Conservation (phyloP, 2,329 filamentous ascomycete genomes). For the Paecilomyces niveus region DNA sequence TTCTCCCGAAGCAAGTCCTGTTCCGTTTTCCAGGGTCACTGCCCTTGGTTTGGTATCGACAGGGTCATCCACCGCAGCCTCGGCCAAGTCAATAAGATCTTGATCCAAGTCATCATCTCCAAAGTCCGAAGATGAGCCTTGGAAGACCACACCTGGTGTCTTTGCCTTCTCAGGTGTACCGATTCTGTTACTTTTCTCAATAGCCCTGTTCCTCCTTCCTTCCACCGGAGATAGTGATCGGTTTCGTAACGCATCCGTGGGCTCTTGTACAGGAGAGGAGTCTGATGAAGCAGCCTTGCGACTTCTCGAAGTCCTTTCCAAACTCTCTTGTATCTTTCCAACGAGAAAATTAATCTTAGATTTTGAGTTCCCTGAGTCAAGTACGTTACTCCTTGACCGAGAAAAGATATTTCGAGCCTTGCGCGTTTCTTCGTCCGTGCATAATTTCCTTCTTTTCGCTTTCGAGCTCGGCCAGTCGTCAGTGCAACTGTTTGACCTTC, state of each 20-base stretch:
- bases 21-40: not conserved
- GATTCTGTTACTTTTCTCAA: not conserved
- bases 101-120: conserved; percentile 42
- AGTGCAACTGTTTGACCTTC: conserved; percentile 62
- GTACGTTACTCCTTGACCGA: conserved; percentile 32
- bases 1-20: not conserved
- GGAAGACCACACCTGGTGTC: conserved; percentile 1
- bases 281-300: conserved; percentile 29
- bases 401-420: conserved; percentile 41
- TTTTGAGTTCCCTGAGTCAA: conserved; percentile 28
- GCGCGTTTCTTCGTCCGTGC: conserved; percentile 37
- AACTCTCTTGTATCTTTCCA: conserved; percentile 55
- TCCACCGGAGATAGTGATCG: conserved; percentile 25
- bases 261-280: conserved; percentile 37
- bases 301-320: conserved; percentile 25
- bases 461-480: conserved; percentile 58
- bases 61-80: conserved; percentile 20
- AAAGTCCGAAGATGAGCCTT: conserved; percentile 38
- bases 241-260: conserved; percentile 21
- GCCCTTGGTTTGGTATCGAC: not conserved
- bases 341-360: conserved; percentile 53
- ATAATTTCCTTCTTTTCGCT: conserved; percentile 56
- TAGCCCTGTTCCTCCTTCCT: conserved; percentile 4
- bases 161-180: not conserved
- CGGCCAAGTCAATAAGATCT: conserved; percentile 35